A percentile compares a stretch with the other conserved stretches of the same genome.
Conservation (phyloP, 179 eudicot genomes). For the Dionaea muscipula region DNA sequence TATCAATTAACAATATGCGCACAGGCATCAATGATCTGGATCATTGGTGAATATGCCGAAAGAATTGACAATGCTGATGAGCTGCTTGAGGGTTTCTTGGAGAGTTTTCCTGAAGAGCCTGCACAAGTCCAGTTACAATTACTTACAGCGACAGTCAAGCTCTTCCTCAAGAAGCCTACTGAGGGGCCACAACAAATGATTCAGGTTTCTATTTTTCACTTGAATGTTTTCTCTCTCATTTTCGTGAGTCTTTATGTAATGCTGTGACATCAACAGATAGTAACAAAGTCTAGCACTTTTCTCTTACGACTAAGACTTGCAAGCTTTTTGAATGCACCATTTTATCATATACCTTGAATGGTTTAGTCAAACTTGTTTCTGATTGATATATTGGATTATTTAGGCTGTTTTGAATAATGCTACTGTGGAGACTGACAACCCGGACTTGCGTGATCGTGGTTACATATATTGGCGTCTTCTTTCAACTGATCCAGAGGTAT, state of each 20-base stretch:
- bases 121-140: constrained; percentile 92
- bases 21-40: constrained; percentile 99
- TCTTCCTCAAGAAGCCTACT: constrained; percentile 94
- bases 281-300: background rate
- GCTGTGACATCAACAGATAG: background rate
- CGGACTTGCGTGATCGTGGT: constrained; percentile 95
- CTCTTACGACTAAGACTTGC: background rate
- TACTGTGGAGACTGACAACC: constrained; percentile 97
- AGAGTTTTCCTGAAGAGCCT: constrained; percentile 94
- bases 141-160: constrained; percentile 94
- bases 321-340: no score
- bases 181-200: constrained; percentile 99
- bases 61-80: constrained; percentile 99
- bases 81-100: constrained; percentile 87
- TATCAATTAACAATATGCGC: constrained; percentile 5
- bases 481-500: constrained; percentile 97
- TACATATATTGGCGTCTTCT: constrained; percentile 98
- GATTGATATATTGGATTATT: no score
- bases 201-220: constrained; percentile 45
- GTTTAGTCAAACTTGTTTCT: background rate
- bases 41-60: constrained; percentile 98
- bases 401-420: constrained; percentile 96
- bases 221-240: background rate
- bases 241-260: background rate
- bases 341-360: no score